Evolutionary conservation across 306 rosid species (phyloP).

Genomic region (Sechiopsis laciniata): DNA sequence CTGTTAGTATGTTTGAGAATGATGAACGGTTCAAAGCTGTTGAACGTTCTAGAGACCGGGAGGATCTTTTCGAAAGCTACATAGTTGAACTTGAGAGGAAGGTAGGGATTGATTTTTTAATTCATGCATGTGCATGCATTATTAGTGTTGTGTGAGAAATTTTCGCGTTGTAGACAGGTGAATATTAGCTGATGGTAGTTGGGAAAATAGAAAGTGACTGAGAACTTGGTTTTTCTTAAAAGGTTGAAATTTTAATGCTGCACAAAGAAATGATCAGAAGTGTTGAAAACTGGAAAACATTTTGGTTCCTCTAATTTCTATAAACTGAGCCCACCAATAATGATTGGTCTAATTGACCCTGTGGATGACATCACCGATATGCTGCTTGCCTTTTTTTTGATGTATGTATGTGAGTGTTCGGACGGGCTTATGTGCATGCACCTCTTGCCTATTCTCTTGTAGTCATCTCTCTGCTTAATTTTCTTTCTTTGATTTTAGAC

Average conservation of each 20-base stretch:
- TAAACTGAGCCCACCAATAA: not conserved
- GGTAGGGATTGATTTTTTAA: constrained; percentile 36
- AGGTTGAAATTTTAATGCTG: not conserved
- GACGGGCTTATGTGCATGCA: too few relatives aligned
- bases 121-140: not conserved
- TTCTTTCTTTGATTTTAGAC: not conserved
- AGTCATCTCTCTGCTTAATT: not conserved
- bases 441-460: not conserved
- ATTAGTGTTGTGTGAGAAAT: constrained; percentile 2
- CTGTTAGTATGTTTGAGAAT: constrained; percentile 74
- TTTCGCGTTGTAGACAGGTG: not conserved
- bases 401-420: too few relatives aligned
- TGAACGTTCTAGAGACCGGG: constrained; percentile 75
- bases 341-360: not conserved
- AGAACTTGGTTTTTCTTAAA: not conserved
- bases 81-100: constrained; percentile 94
- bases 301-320: not conserved
- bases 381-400: not conserved
- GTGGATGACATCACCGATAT: not conserved
- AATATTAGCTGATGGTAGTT: not conserved
- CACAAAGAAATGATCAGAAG: not conserved
- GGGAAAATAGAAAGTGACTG: not conserved
- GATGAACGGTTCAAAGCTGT: constrained; percentile 92
- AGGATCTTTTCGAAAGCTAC: constrained; percentile 95
- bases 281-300: not conserved